phyloP scores from a whole-genome alignment of 1,139 yeast genomes.

The Casaregolazyma suthepensis region DNA sequence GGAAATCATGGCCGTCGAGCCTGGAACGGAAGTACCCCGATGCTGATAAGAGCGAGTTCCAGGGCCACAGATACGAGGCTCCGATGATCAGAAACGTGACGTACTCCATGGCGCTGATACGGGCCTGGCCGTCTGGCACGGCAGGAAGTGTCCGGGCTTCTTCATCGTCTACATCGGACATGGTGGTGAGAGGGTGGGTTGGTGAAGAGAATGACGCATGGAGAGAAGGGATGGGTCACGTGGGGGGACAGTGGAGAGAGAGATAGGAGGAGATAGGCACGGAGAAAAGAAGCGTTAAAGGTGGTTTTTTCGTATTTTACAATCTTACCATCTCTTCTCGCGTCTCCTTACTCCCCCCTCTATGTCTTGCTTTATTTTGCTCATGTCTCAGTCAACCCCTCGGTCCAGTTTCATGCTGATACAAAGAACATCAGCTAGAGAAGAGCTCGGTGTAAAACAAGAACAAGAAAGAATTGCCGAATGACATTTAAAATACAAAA shows the following conservation, averaged over 20 bases:
- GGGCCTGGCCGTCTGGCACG: background rate
- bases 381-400: background rate
- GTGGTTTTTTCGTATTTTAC: too few relatives aligned
- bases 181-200: background rate
- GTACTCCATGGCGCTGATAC: constrained; percentile 39
- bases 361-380: background rate
- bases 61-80: constrained; percentile 69
- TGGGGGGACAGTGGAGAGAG: too few relatives aligned
- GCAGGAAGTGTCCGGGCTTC: background rate
- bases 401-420: background rate
- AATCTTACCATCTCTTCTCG: too few relatives aligned
- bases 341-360: too few relatives aligned
- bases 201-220: background rate
- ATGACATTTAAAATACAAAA: background rate
- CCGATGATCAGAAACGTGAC: constrained; percentile 66
- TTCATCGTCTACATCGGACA: background rate
- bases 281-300: too few relatives aligned
- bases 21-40: constrained; percentile 71
- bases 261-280: too few relatives aligned
- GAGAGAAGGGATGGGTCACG: background rate
- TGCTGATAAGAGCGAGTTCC: constrained; percentile 90
- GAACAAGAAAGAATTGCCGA: background rate
- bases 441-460: background rate
- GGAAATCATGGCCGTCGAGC: constrained; percentile 46
- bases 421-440: background rate